phyloP scores from a whole-genome alignment of 2,329 filamentous ascomycete species.

The Paraphaeosphaeria sporulosa region DNA sequence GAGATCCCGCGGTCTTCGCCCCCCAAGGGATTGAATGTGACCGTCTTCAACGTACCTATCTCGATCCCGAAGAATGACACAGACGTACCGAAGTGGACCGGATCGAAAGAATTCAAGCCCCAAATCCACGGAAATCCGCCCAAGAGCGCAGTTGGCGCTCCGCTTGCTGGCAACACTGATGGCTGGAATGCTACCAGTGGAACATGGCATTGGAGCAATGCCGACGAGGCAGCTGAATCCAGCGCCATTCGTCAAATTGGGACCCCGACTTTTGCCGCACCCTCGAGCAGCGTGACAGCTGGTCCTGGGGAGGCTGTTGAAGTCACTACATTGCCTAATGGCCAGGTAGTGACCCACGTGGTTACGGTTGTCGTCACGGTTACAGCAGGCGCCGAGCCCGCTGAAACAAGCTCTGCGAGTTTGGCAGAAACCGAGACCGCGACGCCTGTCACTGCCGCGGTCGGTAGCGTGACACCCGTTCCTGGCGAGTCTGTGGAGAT shows the following conservation, averaged over 20 bases:
- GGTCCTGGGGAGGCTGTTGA: constrained; percentile 9
- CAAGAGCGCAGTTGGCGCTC: background rate
- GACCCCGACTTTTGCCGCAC: background rate
- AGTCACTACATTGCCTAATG: constrained; percentile 12
- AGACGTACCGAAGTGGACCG: constrained; percentile 37
- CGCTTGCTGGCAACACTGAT: constrained; percentile 7
- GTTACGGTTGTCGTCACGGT: constrained; percentile 15
- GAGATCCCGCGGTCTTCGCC: constrained; percentile 39
- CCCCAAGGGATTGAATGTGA: constrained; percentile 40
- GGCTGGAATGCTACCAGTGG: constrained; percentile 18
- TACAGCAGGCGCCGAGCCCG: constrained; percentile 5
- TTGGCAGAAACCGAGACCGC: constrained; percentile 4
- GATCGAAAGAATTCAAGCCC: constrained; percentile 29
- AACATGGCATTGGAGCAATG: constrained; percentile 13
- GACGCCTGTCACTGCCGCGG: background rate
- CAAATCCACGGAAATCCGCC: constrained; percentile 40
- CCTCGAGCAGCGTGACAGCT: constrained; percentile 6
- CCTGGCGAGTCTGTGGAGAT: constrained; percentile 11
- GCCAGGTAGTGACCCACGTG: constrained; percentile 10
- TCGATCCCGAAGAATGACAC: constrained; percentile 31
- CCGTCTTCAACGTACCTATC: constrained; percentile 35
- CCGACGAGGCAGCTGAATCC: constrained; percentile 2
- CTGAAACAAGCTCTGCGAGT: constrained; percentile 6
- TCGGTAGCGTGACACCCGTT: constrained; percentile 8
- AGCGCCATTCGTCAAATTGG: constrained; percentile 7